Evolutionary conservation across 495 filamentous ascomycete species (phyloP), one percentile per base, ranked within the genome.

Genomic region (Neurospora sp.): DNA sequence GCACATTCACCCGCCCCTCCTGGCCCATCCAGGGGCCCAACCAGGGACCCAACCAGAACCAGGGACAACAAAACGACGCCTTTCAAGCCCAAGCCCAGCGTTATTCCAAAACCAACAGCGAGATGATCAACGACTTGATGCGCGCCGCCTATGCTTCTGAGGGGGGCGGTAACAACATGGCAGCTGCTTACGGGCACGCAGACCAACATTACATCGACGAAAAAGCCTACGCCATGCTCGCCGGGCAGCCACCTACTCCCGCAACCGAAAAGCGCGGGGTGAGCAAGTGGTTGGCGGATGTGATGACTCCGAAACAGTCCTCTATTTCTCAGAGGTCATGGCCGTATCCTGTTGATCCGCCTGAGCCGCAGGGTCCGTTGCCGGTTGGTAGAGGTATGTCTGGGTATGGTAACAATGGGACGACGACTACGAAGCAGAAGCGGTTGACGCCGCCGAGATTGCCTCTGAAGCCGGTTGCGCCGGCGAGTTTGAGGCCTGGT

Each of bases 21-120:
- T 61, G 53, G 70, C 79, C 79, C 20, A 75, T 16, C 70, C 90
- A 93, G 76, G 35, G 0, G 35, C 35, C 35, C 35, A 81, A 74
- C 16, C 41, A 18, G 16, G 6, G 4, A 6, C 35, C 35, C 35
- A 81, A 74, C 40, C 40, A 18, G 5, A 7, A 7, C 14, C 41
- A 18, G 16, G 40, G 41, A 8, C 41, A 42, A 42, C 41, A 42
- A 42, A 80, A 87, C 75, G 79, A 78, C 18, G 87, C 41, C 5
- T 18, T 10, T 18, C 41, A n/a, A 44, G 5, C 44, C 44, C 41
- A 42, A 42, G 9, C 39, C 39, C 44, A 45, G 8, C 44, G 44
- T 22, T n/a, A 53, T 10, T 8, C 45, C 45, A 61, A 61, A 27
- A 61, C 53, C 53, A 61, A 61, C 53, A 53, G 45, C 45, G 45